Conservation (phyloP, 768 basidiomycete species). For the Mycena rebaudengoi region DNA sequence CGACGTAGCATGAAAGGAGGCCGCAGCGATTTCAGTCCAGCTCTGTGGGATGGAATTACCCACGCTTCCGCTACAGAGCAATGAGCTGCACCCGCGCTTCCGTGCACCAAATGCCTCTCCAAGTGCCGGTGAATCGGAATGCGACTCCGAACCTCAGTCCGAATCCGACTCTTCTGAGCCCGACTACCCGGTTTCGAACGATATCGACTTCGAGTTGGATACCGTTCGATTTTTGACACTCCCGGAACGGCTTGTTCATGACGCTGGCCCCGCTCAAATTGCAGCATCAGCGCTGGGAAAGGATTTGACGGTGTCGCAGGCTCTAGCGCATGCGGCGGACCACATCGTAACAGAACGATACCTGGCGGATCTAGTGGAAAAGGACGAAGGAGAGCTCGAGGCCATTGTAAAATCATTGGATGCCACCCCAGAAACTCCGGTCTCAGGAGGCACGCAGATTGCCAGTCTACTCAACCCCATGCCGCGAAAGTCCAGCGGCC, state of each 20-base stretch:
- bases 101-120: not conserved
- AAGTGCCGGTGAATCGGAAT: not conserved
- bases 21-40: not conserved
- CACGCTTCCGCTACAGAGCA: not conserved
- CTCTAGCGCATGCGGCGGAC: not conserved
- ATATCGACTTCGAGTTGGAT: not conserved
- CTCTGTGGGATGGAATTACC: constrained; percentile 2
- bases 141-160: not conserved
- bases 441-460: constrained; percentile 1
- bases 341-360: not conserved
- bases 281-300: not conserved
- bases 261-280: not conserved
- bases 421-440: not conserved
- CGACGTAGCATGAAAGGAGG: not conserved
- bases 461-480: not conserved
- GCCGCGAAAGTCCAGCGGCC: not conserved
- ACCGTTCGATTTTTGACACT: not conserved
- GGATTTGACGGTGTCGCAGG: not conserved
- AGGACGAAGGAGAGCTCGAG: not conserved
- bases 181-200: not conserved
- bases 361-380: not conserved
- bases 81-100: constrained; percentile 6
- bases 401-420: not conserved
- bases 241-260: not conserved
- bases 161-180: not conserved